Base-by-base conservation (phyloP, 306 rosid genomes). In the Prunus armeniaca region DNA sequence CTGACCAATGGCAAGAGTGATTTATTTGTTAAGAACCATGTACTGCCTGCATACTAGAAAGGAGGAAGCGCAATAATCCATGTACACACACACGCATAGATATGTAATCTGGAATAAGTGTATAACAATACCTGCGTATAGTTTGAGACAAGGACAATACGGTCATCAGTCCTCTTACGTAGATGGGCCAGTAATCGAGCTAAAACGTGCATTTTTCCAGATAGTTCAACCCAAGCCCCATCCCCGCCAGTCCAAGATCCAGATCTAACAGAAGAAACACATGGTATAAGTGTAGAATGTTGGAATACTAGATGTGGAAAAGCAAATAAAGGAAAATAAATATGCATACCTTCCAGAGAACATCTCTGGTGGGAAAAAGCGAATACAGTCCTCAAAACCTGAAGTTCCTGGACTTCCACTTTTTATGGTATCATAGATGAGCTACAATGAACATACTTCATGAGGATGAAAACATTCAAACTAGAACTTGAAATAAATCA, bases 191-290 rank as follows among this genome's bases (percentile, higher is more conserved):
- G 97, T 78, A 94, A 88, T 78, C 97, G 87, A 70, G 97, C 97
- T 76, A 94, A 83, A 86, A 94, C 97, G 52, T 94, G 96, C 98
- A 94, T 94, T 89, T 94, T 94, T 41, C 98, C 98, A 2, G 98
- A 94, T 65, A 94, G 78, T 81, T 94, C 98, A 75, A 94, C 93
- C 98, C 98, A 94, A 58, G 91, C 86, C 69, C 98, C 98, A 86
- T 89, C 86, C 47, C 93, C 97, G 38, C 97, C 98, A 3, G 91
- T 84, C 98, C 96, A 92, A 72, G 95, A 83, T 65, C 98, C 97
- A 89, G 95, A 86, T 77, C 98, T 94, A 77, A 65, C 64, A 77
- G 27, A 45, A 67, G 51, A 65, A 38, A 72, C 50, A 51, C 20
- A 71, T 55, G 32, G 52, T 24, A 30, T 18, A 19, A 50, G 2